Evolutionary conservation across 176 grass and related monocot genomes (phyloP).

Genomic region (Alloteropsis semialata): DNA sequence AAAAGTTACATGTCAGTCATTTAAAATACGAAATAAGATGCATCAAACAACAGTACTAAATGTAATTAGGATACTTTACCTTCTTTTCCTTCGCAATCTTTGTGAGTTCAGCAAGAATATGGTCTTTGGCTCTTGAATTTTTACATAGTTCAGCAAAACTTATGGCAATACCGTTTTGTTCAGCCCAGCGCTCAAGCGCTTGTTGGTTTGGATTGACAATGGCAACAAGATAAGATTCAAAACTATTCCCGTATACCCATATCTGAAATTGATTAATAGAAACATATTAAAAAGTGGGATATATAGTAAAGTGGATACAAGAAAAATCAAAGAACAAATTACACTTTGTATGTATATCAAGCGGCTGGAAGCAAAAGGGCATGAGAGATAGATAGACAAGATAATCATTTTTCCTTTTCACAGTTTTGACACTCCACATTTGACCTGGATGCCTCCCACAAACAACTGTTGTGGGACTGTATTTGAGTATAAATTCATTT

Average conservation of each 20-base stretch:
- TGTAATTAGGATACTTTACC: conserved; percentile 27
- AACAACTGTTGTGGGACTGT: not conserved
- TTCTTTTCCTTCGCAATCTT: conserved; percentile 82
- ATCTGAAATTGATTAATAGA: conserved; percentile 63
- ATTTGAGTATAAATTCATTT: not conserved
- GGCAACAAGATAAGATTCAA: conserved; percentile 81
- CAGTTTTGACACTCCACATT: not conserved
- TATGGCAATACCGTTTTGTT: conserved; percentile 46
- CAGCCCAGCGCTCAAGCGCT: conserved; percentile 65
- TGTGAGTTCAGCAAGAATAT: conserved; percentile 59
- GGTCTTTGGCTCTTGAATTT: conserved; percentile 61
- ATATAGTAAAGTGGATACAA: not conserved
- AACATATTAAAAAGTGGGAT: not conserved
- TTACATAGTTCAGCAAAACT: conserved; percentile 52
- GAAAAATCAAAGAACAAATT: not conserved
- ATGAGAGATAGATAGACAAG: not conserved
- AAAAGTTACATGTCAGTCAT: not conserved
- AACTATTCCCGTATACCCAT: conserved; percentile 96
- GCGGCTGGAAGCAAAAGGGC: not conserved
- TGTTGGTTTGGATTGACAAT: conserved; percentile 77
- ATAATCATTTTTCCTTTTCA: not conserved
- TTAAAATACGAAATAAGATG: conserved; percentile 12
- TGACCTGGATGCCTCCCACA: not conserved
- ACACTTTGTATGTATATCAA: not conserved
- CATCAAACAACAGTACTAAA: not conserved